Conservation (phyloP, 768 basidiomycete genomes). For the Phylloporus rhodoxanthus region DNA sequence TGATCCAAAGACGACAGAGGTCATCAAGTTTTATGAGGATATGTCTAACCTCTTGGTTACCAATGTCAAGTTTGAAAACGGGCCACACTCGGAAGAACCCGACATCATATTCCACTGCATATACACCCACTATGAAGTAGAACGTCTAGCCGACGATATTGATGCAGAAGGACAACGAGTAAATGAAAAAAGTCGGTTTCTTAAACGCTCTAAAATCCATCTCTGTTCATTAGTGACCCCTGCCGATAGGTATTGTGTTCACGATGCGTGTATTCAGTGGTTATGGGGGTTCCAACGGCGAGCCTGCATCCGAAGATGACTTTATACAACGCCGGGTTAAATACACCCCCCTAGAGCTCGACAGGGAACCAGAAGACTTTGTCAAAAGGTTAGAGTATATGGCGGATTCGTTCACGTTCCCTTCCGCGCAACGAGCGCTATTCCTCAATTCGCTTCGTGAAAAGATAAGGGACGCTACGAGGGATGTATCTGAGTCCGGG, state of each 20-base stretch:
- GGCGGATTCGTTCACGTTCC: conserved; percentile 60
- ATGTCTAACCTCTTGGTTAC: conserved; percentile 73
- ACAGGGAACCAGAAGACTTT: conserved; percentile 54
- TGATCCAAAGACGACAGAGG: conserved; percentile 53
- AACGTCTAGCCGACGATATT: conserved; percentile 24
- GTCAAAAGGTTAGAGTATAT: conserved; percentile 59
- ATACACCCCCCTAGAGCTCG: conserved; percentile 60
- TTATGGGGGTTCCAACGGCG: conserved; percentile 27
- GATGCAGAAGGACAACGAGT: conserved; percentile 30
- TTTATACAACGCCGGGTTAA: conserved; percentile 35
- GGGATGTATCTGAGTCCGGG: conserved; percentile 19
- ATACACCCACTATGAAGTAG: conserved; percentile 46
- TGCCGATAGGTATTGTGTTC: conserved; percentile 52
- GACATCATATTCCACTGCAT: conserved; percentile 68
- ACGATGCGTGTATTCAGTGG: conserved; percentile 44
- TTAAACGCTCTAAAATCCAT: neutral
- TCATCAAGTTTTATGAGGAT: conserved; percentile 79
- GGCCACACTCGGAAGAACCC: conserved; percentile 18
- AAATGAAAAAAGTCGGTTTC: conserved; percentile 29
- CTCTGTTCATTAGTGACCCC: conserved; percentile 2
- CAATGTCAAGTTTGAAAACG: conserved; percentile 45
- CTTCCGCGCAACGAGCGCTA: conserved; percentile 55
- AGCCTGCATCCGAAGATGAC: conserved; percentile 30
- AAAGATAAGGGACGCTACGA: conserved; percentile 37
- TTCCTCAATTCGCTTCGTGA: conserved; percentile 62